These are phyloP conservation scores for Nicotiana tomentosiformis DNA, from an alignment of 257 asterid species.

Conservation along the genomic window DNA sequence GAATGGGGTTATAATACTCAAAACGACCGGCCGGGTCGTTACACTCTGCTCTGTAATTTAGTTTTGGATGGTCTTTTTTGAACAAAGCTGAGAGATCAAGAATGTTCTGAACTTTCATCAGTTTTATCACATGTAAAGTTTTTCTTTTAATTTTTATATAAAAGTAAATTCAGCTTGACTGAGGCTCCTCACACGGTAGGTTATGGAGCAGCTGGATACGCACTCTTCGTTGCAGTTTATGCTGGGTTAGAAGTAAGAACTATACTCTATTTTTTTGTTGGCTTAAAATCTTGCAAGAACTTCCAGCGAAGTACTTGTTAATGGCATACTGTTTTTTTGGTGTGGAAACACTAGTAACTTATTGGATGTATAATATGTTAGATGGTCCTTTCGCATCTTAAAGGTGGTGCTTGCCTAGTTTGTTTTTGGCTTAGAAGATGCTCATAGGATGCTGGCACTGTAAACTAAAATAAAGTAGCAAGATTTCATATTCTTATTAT, in stretches of 20 bases:
- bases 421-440: neutral
- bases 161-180: constrained; percentile 1
- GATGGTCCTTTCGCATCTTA: neutral
- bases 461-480: neutral
- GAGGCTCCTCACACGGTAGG: constrained; percentile 39
- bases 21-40: too few species aligned
- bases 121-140: neutral
- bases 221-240: constrained; percentile 81
- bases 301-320: neutral
- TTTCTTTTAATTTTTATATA: neutral
- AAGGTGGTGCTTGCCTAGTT: neutral
- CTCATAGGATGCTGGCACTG: neutral
- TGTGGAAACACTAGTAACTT: too few species aligned
- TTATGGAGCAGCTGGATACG: constrained; percentile 94
- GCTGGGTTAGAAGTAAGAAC: constrained; percentile 88
- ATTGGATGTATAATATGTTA: neutral
- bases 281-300: constrained; percentile 1
- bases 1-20: too few species aligned
- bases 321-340: neutral
- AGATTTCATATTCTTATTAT: neutral
- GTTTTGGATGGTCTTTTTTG: neutral
- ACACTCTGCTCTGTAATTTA: neutral
- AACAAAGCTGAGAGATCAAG: neutral
- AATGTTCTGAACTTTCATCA: neutral
- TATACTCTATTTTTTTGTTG: constrained; percentile 14